These are phyloP conservation scores for Penicillium sp. DNA, from an alignment of 2,329 filamentous ascomycete species.

Conservation along the genomic window DNA sequence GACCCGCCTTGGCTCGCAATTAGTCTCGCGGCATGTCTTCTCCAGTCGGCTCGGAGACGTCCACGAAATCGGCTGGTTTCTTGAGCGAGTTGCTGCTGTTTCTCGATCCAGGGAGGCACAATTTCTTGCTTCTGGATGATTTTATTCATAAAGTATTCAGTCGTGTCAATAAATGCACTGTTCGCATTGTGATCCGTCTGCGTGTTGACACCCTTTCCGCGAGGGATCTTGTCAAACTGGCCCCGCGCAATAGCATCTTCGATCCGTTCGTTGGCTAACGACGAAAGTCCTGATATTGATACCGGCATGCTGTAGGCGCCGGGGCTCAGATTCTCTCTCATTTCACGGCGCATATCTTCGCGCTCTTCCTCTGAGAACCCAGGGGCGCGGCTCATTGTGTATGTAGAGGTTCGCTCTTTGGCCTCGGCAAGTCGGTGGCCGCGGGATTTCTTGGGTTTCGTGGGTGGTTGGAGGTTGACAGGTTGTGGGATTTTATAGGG, in stretches of 20 bases:
- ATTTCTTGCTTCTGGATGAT: constrained; percentile 97
- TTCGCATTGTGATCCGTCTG: constrained; percentile 79
- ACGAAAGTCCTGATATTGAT: constrained; percentile 74
- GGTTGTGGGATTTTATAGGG: constrained; percentile 46
- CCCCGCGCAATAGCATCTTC: constrained; percentile 91
- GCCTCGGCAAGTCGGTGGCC: constrained; percentile 59
- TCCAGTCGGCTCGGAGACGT: constrained; percentile 80
- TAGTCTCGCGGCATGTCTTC: constrained; percentile 73
- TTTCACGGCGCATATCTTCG: constrained; percentile 69
- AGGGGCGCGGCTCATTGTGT: constrained; percentile 55
- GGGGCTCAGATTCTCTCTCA: constrained; percentile 79
- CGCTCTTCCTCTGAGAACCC: constrained; percentile 70
- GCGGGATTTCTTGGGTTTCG: constrained; percentile 46
- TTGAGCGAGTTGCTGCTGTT: constrained; percentile 84
- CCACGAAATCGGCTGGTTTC: constrained; percentile 70
- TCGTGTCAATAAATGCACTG: constrained; percentile 91
- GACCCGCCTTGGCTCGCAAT: constrained; percentile 78
- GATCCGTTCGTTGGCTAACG: constrained; percentile 86
- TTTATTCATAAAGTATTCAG: constrained; percentile 97
- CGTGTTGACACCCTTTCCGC: constrained; percentile 70
- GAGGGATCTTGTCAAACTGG: constrained; percentile 81
- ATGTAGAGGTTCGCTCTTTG: constrained; percentile 60
- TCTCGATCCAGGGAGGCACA: constrained; percentile 97
- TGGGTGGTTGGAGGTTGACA: constrained; percentile 48
- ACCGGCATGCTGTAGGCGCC: constrained; percentile 72